These are phyloP conservation scores for Suhomyces sp. DNA, from an alignment of 805 yeast genomes.

Conservation along the genomic window DNA sequence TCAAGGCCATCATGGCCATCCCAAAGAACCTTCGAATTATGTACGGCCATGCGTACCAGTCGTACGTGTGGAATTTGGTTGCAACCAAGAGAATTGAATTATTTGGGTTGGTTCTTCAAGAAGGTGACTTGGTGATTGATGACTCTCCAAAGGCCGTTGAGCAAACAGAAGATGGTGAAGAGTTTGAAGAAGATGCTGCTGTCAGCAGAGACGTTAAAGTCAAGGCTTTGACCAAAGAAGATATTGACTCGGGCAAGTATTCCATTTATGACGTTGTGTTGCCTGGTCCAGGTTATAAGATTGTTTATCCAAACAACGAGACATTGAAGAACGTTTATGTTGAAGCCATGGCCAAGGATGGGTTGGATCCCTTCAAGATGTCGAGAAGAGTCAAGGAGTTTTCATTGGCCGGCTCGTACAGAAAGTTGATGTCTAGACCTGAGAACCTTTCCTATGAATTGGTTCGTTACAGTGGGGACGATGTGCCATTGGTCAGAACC, in stretches of 20 bases:
- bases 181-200: slow-evolving; percentile 70
- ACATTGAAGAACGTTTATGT: slow-evolving; percentile 60
- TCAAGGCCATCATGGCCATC: slow-evolving; percentile 79
- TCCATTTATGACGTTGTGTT: slow-evolving; percentile 81
- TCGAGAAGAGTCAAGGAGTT: slow-evolving; percentile 82
- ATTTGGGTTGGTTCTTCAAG: slow-evolving; percentile 68
- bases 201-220: slow-evolving; percentile 62
- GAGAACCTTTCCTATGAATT: slow-evolving; percentile 58
- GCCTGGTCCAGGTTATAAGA: slow-evolving; percentile 96
- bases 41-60: slow-evolving; percentile 98
- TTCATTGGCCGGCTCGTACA: slow-evolving; percentile 87
- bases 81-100: slow-evolving; percentile 73
- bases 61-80: slow-evolving; percentile 89
- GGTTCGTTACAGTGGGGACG: slow-evolving; percentile 59
- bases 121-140: slow-evolving; percentile 74
- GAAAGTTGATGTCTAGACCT: slow-evolving; percentile 70
- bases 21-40: slow-evolving; percentile 90
- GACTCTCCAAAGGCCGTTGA: slow-evolving; percentile 16
- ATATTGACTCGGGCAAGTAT: slow-evolving; percentile 55
- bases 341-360: slow-evolving; percentile 74
- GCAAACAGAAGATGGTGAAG: slow-evolving; percentile 44
- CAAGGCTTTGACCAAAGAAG: slow-evolving; percentile 71
- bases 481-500: slow-evolving; percentile 73
- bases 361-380: slow-evolving; percentile 84
- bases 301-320: slow-evolving; percentile 76